Evolutionary conservation across 768 basidiomycete species (phyloP).

Genomic region (Russula dissimulans): DNA sequence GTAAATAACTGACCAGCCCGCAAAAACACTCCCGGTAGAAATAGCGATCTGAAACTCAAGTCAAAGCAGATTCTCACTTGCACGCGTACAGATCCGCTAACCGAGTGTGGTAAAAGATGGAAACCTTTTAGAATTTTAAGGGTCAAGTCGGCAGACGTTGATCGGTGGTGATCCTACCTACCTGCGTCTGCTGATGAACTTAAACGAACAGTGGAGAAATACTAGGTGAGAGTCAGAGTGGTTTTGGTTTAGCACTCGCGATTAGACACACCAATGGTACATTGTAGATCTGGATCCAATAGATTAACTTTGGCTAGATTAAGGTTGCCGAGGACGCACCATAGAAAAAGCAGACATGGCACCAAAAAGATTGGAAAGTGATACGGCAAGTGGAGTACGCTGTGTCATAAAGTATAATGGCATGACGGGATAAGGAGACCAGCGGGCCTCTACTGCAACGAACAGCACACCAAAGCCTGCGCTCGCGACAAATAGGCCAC

Average conservation of each 20-base stretch:
- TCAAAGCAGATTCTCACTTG: slow-evolving; percentile 18
- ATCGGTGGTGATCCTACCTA: slow-evolving; percentile 37
- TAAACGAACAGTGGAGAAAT: slow-evolving; percentile 75
- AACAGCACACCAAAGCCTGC: slow-evolving; percentile 49
- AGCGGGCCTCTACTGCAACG: slow-evolving; percentile 67
- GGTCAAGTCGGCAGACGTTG: neutral
- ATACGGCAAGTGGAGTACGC: slow-evolving; percentile 75
- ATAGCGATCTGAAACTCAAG: slow-evolving; percentile 51
- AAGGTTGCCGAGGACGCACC: slow-evolving; percentile 33
- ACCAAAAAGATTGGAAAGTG: slow-evolving; percentile 66
- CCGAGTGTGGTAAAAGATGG: slow-evolving; percentile 86
- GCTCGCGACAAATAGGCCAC: slow-evolving; percentile 53
- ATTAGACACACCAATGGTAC: slow-evolving; percentile 57
- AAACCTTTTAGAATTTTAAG: slow-evolving; percentile 39
- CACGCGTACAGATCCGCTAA: slow-evolving; percentile 31
- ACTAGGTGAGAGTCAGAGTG: slow-evolving; percentile 34
- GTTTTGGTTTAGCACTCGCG: slow-evolving; percentile 10
- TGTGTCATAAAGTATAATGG: slow-evolving; percentile 70
- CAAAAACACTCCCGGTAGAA: slow-evolving; percentile 75
- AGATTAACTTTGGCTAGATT: slow-evolving; percentile 12
- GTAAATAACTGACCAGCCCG: slow-evolving; percentile 58
- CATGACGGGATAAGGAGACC: slow-evolving; percentile 82
- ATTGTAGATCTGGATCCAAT: slow-evolving; percentile 60
- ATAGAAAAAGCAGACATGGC: slow-evolving; percentile 76
- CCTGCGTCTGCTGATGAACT: slow-evolving; percentile 63